These are phyloP conservation scores for Pholiota molesta DNA, from an alignment of 768 basidiomycete genomes.

Conservation along the genomic window DNA sequence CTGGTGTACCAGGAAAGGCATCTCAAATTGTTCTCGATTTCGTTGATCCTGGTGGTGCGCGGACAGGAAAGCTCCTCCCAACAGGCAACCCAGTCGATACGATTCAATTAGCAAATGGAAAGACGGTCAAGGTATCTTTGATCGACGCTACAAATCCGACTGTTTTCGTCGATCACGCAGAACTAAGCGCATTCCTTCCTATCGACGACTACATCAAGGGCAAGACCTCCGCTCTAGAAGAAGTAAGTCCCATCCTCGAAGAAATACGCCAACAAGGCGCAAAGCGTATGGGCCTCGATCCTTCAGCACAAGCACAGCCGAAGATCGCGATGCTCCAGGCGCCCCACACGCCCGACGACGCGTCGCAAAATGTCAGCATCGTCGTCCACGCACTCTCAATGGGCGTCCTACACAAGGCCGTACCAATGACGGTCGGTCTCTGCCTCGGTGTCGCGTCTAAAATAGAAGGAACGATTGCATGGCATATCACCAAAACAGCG, in stretches of 20 bases:
- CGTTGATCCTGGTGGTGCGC: slow-evolving; percentile 64
- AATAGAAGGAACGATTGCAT: slow-evolving; percentile 55
- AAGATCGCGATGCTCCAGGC: slow-evolving; percentile 64
- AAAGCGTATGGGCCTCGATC: slow-evolving; percentile 63
- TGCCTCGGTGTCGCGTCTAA: slow-evolving; percentile 68
- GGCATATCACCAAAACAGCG: slow-evolving; percentile 38
- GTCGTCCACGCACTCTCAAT: slow-evolving; percentile 66
- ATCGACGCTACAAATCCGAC: slow-evolving; percentile 80
- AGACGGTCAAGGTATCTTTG: slow-evolving; percentile 46
- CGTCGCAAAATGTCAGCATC: slow-evolving; percentile 43
- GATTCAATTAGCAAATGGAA: slow-evolving; percentile 36
- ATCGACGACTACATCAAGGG: slow-evolving; percentile 40
- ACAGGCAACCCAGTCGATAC: slow-evolving; percentile 52
- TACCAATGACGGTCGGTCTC: slow-evolving; percentile 74
- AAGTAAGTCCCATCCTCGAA: slow-evolving; percentile 45
- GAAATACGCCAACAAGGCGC: slow-evolving; percentile 58
- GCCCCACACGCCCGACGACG: slow-evolving; percentile 28
- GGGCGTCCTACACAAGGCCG: slow-evolving; percentile 71
- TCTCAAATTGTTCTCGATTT: slow-evolving; percentile 72
- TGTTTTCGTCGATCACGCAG: slow-evolving; percentile 55
- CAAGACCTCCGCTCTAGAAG: slow-evolving; percentile 24
- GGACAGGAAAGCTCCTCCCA: slow-evolving; percentile 73
- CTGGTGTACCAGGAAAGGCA: slow-evolving; percentile 68
- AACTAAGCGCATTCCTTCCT: slow-evolving; percentile 43
- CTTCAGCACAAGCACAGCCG: slow-evolving; percentile 64